phyloP scores from a whole-genome alignment of 2,329 filamentous ascomycete genomes.

The Colletotrichum acutatum region DNA sequence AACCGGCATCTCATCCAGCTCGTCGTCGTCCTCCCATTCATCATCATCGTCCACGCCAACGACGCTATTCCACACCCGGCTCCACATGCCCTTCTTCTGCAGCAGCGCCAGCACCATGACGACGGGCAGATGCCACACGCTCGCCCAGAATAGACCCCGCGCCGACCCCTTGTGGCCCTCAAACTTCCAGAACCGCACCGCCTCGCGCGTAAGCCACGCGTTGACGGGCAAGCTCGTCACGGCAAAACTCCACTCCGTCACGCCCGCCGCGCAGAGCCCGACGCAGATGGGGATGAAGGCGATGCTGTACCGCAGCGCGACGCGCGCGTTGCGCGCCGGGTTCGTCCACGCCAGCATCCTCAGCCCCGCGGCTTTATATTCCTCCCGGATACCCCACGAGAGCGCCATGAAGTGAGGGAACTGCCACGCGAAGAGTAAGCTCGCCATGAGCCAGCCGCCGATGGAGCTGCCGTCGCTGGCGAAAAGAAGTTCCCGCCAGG shows the following conservation, averaged over 20 bases:
- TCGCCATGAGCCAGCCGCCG: constrained; percentile 91
- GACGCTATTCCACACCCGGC: constrained; percentile 78
- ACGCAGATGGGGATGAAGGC: constrained; percentile 88
- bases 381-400: constrained; percentile 87
- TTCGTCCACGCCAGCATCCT: constrained; percentile 88
- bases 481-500: constrained; percentile 82
- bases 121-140: constrained; percentile 93
- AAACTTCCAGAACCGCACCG: constrained; percentile 81
- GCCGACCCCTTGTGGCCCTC: constrained; percentile 85
- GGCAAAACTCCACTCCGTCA: constrained; percentile 89
- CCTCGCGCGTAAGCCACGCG: constrained; percentile 84
- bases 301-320: constrained; percentile 87
- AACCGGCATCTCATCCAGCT: constrained; percentile 57
- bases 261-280: constrained; percentile 79
- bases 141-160: constrained; percentile 92
- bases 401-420: constrained; percentile 98
- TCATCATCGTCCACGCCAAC: constrained; percentile 69
- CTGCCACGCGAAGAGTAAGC: constrained; percentile 92
- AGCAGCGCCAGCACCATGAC: constrained; percentile 90
- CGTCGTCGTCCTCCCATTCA: constrained; percentile 61
- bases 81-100: constrained; percentile 94
- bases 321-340: constrained; percentile 84
- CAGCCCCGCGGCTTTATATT: constrained; percentile 80
- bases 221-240: constrained; percentile 85
- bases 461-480: constrained; percentile 68